These are phyloP conservation scores for Mycena rebaudengoi DNA, from an alignment of 768 basidiomycete species.

Conservation along the genomic window DNA sequence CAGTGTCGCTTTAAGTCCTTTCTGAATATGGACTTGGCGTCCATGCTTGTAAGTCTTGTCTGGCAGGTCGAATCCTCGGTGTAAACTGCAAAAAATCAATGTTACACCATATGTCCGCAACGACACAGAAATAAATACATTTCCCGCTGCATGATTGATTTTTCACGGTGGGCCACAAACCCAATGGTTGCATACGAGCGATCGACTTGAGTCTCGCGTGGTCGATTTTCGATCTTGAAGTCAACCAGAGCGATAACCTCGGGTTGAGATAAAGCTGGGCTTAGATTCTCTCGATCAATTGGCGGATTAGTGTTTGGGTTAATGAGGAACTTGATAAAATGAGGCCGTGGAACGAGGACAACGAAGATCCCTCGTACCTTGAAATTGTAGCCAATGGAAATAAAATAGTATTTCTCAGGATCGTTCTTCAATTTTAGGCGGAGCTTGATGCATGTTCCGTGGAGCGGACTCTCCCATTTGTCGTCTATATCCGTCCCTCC, in stretches of 20 bases:
- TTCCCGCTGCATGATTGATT: conserved; percentile 1
- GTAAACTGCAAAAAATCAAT: background rate
- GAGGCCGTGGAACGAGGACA: background rate
- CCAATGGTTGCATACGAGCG: conserved; percentile 12
- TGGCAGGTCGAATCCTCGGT: conserved; percentile 1
- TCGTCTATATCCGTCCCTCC: background rate
- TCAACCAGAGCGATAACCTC: conserved; percentile 7
- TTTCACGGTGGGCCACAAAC: background rate
- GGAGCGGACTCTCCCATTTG: background rate
- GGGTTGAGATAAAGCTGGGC: background rate
- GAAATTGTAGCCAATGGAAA: background rate
- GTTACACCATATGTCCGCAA: background rate
- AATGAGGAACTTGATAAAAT: background rate
- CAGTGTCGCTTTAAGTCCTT: background rate
- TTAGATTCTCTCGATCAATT: background rate
- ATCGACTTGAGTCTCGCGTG: background rate
- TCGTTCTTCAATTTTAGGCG: background rate
- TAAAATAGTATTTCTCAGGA: background rate
- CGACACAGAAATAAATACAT: background rate
- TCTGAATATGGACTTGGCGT: background rate
- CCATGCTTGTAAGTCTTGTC: conserved; percentile 1
- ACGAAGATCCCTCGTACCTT: background rate
- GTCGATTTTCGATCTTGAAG: conserved; percentile 1
- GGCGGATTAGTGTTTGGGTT: background rate
- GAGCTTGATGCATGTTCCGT: background rate